phyloP scores from a whole-genome alignment of 1,284 basidiomycete species.

The Apiotrichum gamsii region DNA sequence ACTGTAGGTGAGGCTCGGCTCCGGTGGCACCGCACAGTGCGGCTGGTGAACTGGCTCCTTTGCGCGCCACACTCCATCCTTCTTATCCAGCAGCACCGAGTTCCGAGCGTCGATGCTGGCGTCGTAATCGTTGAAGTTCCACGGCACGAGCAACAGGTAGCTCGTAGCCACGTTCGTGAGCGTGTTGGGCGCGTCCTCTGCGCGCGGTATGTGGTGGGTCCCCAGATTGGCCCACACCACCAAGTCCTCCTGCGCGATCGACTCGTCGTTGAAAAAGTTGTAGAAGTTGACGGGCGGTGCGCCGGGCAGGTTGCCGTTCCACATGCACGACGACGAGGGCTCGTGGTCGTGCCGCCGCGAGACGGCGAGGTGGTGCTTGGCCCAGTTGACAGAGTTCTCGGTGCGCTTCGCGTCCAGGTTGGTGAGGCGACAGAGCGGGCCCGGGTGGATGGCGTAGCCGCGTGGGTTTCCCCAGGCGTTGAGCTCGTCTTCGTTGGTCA shows the following conservation, averaged over 20 bases:
- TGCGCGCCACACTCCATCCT: slow-evolving; percentile 49
- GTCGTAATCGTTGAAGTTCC: slow-evolving; percentile 62
- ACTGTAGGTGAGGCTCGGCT: slow-evolving; percentile 2
- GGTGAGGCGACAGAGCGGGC: slow-evolving; percentile 20
- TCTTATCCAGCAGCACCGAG: slow-evolving; percentile 49
- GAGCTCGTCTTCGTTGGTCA: slow-evolving; percentile 25
- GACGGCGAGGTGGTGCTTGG: slow-evolving; percentile 58
- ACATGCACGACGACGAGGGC: slow-evolving; percentile 54
- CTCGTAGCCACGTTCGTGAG: slow-evolving; percentile 56
- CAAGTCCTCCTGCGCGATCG: slow-evolving; percentile 53
- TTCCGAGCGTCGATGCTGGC: slow-evolving; percentile 49
- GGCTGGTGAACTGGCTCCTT: slow-evolving; percentile 54
- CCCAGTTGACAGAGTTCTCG: slow-evolving; percentile 59
- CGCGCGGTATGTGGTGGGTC: slow-evolving; percentile 52
- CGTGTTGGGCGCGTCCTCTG: slow-evolving; percentile 54
- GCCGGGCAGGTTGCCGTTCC: slow-evolving; percentile 60
- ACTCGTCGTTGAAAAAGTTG: slow-evolving; percentile 54
- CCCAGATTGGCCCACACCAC: slow-evolving; percentile 63
- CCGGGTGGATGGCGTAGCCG: slow-evolving; percentile 43
- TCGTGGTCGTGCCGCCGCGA: slow-evolving; percentile 58
- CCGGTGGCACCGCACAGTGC: slow-evolving; percentile 46
- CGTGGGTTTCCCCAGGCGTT: slow-evolving; percentile 56
- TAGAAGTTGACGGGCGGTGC: slow-evolving; percentile 58
- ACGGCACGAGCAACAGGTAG: slow-evolving; percentile 57
- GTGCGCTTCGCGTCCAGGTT: slow-evolving; percentile 54